A percentile compares a stretch with the other conserved stretches of the same genome.
These are phyloP conservation scores for Ganoderma leucocontextum DNA, from an alignment of 1,284 basidiomycete species.

Conservation along the genomic window DNA sequence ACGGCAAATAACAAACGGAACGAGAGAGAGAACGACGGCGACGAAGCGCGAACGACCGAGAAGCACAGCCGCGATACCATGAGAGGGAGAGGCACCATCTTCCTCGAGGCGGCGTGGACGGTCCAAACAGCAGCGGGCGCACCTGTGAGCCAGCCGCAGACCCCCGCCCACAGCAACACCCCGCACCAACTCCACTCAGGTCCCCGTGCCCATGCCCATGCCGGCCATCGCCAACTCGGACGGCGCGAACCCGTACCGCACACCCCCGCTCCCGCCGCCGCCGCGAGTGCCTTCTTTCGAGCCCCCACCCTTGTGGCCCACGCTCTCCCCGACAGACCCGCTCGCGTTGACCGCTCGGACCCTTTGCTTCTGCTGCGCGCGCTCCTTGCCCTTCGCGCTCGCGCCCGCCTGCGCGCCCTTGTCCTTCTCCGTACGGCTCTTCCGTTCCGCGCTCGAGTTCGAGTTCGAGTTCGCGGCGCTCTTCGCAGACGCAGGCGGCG, in stretches of 20 bases:
- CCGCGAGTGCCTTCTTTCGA: not conserved
- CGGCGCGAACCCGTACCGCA: not conserved
- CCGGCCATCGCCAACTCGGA: not conserved
- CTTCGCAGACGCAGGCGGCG: not conserved
- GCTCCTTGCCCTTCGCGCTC: not conserved
- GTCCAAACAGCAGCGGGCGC: not conserved
- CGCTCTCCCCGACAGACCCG: not conserved
- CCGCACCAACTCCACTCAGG: not conserved
- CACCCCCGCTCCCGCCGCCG: not conserved
- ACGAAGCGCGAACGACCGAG: not conserved
- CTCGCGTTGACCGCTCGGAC: not conserved
- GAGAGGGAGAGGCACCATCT: conserved; percentile 2
- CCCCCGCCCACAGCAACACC: not conserved
- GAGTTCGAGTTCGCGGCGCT: not conserved
- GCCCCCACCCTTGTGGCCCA: conserved; percentile 1
- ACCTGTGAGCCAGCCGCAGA: not conserved
- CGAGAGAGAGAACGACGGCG: not conserved
- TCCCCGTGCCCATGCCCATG: not conserved
- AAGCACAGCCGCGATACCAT: not conserved
- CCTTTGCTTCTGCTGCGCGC: not conserved
- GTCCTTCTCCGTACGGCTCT: conserved; percentile 27
- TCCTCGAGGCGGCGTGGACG: too few species aligned
- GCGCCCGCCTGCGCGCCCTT: not conserved
- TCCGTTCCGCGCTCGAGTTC: conserved; percentile 8
- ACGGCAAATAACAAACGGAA: not conserved